phyloP scores from a whole-genome alignment of 2,329 filamentous ascomycete species.

The Apiospora kogelbergensis region DNA sequence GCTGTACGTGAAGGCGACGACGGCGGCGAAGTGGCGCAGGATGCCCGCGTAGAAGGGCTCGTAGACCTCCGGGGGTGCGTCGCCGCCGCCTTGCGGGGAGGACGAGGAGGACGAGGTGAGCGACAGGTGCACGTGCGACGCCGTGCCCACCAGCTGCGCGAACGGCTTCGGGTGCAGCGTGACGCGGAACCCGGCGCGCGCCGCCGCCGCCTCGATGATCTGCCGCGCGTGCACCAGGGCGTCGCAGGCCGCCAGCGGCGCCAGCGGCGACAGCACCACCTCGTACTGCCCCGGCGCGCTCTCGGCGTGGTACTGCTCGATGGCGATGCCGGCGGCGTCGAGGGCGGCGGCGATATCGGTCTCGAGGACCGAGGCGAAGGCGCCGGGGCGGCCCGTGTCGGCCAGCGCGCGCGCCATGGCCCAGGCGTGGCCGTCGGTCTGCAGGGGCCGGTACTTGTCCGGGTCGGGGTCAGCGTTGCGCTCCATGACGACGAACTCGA shows the following conservation, averaged over 20 bases:
- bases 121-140: slow-evolving; percentile 69
- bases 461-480: slow-evolving; percentile 33
- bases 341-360: slow-evolving; percentile 64
- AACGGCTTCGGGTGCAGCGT: slow-evolving; percentile 76
- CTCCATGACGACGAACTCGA: slow-evolving; percentile 73
- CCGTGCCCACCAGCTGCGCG: slow-evolving; percentile 56
- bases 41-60: slow-evolving; percentile 72
- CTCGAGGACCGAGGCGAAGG: slow-evolving; percentile 59
- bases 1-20: slow-evolving; percentile 70
- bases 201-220: slow-evolving; percentile 64
- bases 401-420: slow-evolving; percentile 64
- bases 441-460: slow-evolving; percentile 40
- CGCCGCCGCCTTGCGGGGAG: too few species aligned
- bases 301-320: slow-evolving; percentile 76
- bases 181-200: slow-evolving; percentile 61
- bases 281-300: slow-evolving; percentile 75
- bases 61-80: slow-evolving; percentile 46
- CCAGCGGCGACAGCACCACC: slow-evolving; percentile 64
- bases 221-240: slow-evolving; percentile 69
- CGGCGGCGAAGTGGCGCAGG: slow-evolving; percentile 61
- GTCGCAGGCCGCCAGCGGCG: slow-evolving; percentile 69
- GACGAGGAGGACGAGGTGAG: slow-evolving; percentile 55
- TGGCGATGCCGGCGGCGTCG: slow-evolving; percentile 58
- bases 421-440: slow-evolving; percentile 69
- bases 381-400: slow-evolving; percentile 42